phyloP scores from a whole-genome alignment of 495 filamentous ascomycete genomes.

The Amniculicola lignicola region DNA sequence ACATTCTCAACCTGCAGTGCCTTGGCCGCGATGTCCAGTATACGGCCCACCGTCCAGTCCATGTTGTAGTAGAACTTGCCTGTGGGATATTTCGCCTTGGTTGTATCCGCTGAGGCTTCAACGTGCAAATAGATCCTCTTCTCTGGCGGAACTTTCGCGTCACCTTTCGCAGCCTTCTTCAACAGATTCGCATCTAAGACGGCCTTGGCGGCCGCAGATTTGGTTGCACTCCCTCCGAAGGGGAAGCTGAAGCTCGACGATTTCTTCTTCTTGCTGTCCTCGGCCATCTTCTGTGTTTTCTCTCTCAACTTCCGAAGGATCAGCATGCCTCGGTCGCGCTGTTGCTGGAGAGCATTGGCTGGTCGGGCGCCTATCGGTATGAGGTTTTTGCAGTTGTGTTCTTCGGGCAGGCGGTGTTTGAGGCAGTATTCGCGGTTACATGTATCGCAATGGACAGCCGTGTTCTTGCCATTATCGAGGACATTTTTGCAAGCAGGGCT shows the following conservation, averaged over 20 bases:
- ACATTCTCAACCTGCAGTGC: constrained; percentile 78
- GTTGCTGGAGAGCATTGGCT: constrained; percentile 29
- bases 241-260: constrained; percentile 1
- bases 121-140: constrained; percentile 82
- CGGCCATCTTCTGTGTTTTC: constrained; percentile 66
- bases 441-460: constrained; percentile 73
- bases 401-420: constrained; percentile 80
- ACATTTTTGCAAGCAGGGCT: constrained; percentile 74
- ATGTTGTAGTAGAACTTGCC: constrained; percentile 75
- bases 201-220: not conserved
- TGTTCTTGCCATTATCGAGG: constrained; percentile 73
- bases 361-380: constrained; percentile 65
- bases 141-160: constrained; percentile 71
- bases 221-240: no score
- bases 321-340: constrained; percentile 52
- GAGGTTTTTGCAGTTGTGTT: constrained; percentile 78
- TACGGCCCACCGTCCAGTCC: constrained; percentile 82
- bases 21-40: constrained; percentile 84
- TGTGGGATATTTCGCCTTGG: constrained; percentile 55
- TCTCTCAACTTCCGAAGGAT: constrained; percentile 64
- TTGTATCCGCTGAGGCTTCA: constrained; percentile 77
- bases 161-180: constrained; percentile 79
- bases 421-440: constrained; percentile 90
- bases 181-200: constrained; percentile 39
- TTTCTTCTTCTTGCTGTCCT: constrained; percentile 41